Base-by-base conservation (phyloP, 768 basidiomycete genomes). In the Punctularia strigosozonata region DNA sequence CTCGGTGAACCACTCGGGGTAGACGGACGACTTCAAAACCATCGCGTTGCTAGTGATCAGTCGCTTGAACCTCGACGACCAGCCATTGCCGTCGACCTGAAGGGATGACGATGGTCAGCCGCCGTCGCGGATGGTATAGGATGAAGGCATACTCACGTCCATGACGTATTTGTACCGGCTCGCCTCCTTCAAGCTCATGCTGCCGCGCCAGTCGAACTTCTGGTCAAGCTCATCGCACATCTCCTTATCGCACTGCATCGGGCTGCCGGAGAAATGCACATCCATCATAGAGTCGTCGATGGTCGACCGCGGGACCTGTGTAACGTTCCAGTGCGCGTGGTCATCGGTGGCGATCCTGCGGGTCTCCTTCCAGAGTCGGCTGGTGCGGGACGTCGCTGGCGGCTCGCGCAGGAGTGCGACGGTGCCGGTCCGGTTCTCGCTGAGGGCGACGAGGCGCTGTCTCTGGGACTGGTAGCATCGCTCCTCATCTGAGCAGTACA, bases 1-100 rank as follows among this genome's bases (percentile, higher is more conserved):
- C 33, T 56, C 55, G 10, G 44, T 46, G 33, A 42, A 55, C 63
- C 64, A 65, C 47, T 65, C 63, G 3, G 64, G 61, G 45, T 60
- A 63, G 43, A 62, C 58, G 15, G 61, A 63, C 36, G 58, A 50
- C 41, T 64, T 63, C 41, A 64, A 44, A 3, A 64, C 56, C 1
- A 59, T 52, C 28, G 59, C 55, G 14, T 58, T 60, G 22, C 52
- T 46, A 7, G 49, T 51, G 25, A 64, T 42, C 21, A 63, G 45
- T 12, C 63, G 49, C 31, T 58, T 56, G 43, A 62, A 64, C 14
- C 61, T 49, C n/a, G 54, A 51, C 18, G 55, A 56, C 59, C 61
- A 62, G 4, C 61, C 61, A 36, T 47, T 47, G 24, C 46, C 50
- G 35, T 50, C 46, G 6, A 51, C 40, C 28, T 30, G 15, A 30